These are phyloP conservation scores for Pleurozium schreberi DNA, from an alignment of 225 moss, liverwort and hornwort species.

Conservation along the genomic window DNA sequence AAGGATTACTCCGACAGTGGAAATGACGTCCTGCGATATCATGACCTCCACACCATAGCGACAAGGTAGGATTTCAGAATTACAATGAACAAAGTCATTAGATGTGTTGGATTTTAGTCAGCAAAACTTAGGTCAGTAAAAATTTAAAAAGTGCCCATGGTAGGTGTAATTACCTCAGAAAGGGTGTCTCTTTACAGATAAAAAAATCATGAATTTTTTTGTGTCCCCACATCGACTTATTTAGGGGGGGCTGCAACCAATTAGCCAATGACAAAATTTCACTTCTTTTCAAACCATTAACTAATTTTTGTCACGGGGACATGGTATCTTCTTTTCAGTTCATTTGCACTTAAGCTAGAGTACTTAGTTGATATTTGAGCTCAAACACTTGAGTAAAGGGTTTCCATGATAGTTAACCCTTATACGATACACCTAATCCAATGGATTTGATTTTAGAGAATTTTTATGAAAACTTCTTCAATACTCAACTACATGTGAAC, in stretches of 20 bases:
- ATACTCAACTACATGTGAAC: background rate
- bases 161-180: background rate
- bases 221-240: background rate
- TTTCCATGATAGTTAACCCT: background rate
- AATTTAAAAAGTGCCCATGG: background rate
- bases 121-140: background rate
- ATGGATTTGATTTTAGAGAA: background rate
- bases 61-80: background rate
- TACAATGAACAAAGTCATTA: background rate
- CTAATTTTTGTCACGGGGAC: background rate
- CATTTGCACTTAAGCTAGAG: background rate
- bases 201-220: background rate
- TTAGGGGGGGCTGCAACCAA: background rate
- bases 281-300: background rate
- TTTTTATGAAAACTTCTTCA: background rate
- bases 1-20: background rate
- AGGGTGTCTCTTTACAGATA: background rate
- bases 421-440: accelerated
- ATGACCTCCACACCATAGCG: background rate
- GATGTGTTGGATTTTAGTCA: background rate
- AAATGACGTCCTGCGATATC: background rate
- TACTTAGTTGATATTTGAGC: background rate
- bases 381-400: background rate
- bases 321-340: background rate
- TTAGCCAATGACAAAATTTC: background rate